These are phyloP conservation scores for Prosopis cineraria DNA, from an alignment of 306 rosid genomes.

Conservation along the genomic window DNA sequence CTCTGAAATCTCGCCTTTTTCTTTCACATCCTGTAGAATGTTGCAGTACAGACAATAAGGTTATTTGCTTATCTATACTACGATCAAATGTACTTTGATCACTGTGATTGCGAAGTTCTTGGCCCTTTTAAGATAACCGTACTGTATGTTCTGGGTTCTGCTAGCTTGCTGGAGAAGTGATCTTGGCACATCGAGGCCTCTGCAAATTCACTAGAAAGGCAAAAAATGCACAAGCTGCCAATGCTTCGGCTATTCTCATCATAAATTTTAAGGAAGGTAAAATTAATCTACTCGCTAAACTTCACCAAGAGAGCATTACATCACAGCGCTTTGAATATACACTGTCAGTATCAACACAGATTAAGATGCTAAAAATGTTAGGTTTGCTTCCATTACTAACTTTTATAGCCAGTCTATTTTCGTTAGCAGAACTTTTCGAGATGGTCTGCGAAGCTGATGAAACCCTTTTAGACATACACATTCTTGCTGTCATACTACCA, in stretches of 20 bases:
- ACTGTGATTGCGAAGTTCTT: conserved; percentile 8
- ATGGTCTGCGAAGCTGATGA: conserved; percentile 93
- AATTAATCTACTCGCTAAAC: neutral
- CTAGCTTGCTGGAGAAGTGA: conserved; percentile 85
- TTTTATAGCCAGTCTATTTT: conserved; percentile 29
- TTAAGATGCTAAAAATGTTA: neutral
- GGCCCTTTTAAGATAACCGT: conserved; percentile 18
- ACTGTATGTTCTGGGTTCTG: conserved; percentile 27
- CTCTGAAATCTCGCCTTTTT: conserved; percentile 63
- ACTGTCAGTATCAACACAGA: neutral
- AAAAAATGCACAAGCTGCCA: conserved; percentile 75
- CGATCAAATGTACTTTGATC: conserved; percentile 21
- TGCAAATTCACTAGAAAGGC: conserved; percentile 91
- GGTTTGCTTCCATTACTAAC: neutral
- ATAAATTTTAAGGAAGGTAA: conserved; percentile 81
- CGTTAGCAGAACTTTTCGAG: conserved; percentile 87
- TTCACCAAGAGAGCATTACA: neutral
- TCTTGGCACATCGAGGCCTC: conserved; percentile 86
- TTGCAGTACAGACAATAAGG: conserved; percentile 74
- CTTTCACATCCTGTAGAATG: conserved; percentile 85
- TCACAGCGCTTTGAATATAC: neutral
- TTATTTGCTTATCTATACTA: conserved; percentile 36
- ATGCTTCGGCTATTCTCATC: conserved; percentile 95
- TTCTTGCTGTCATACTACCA: conserved; percentile 94
- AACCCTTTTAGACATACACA: conserved; percentile 75